Evolutionary conservation across 345 rosid species (phyloP).

Genomic region (Conringia planisiliqua): DNA sequence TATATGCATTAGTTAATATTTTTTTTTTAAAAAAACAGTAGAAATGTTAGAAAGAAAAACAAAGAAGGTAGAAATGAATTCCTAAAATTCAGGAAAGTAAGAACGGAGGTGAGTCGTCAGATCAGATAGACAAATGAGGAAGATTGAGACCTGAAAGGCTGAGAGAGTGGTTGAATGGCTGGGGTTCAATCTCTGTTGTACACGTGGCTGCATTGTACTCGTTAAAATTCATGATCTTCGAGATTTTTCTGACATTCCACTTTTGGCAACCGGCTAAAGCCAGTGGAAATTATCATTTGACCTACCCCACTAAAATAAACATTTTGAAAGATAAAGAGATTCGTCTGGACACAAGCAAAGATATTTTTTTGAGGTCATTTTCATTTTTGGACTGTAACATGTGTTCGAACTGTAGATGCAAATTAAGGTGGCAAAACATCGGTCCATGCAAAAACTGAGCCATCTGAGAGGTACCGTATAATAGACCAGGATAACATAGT

Average conservation of each 20-base stretch:
- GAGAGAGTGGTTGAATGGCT: constrained; percentile 24
- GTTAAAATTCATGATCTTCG: constrained; percentile 20
- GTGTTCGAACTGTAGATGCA: neutral
- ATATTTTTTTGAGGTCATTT: neutral
- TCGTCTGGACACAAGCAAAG: constrained; percentile 3
- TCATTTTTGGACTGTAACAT: neutral
- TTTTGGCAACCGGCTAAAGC: constrained; percentile 25
- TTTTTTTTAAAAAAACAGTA: no score
- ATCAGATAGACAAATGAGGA: constrained; percentile 19
- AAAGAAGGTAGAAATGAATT: neutral
- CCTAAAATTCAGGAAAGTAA: constrained; percentile 27
- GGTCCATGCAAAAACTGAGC: neutral
- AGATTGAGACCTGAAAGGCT: constrained; percentile 8
- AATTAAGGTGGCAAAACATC: neutral
- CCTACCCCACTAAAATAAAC: constrained; percentile 24
- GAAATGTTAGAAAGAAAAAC: neutral
- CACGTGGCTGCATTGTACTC: constrained; percentile 15
- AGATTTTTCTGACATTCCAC: constrained; percentile 29
- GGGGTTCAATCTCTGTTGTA: constrained; percentile 32
- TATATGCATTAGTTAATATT: neutral
- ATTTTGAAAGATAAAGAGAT: neutral
- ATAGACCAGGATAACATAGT: no score
- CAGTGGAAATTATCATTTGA: constrained; percentile 14
- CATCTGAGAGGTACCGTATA: no score
- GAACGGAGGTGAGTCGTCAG: constrained; percentile 23